Conservation (phyloP, 108 stramenopile genomes). For the Aurantiochytrium sp. region DNA sequence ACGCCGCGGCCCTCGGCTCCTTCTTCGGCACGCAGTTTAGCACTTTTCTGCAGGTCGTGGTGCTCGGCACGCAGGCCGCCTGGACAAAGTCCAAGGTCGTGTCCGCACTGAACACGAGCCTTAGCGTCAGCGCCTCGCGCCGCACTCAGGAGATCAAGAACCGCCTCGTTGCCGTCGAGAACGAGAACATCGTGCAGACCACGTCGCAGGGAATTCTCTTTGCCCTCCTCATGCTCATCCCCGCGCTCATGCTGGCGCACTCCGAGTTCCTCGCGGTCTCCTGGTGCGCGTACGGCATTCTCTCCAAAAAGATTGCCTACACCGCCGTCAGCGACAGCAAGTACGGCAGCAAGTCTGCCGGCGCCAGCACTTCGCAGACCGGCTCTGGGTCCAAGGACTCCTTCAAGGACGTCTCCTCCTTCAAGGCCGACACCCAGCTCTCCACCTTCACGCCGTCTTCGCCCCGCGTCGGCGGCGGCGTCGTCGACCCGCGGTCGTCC, state of each 20-base stretch:
- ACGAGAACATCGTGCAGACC: neutral
- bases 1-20: neutral
- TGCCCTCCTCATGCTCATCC: neutral
- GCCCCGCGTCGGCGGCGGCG: neutral
- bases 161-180: conserved; percentile 2
- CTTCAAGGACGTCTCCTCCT: neutral
- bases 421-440: neutral
- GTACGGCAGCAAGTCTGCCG: neutral
- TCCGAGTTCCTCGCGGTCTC: neutral
- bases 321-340: neutral
- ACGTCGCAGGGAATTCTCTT: neutral
- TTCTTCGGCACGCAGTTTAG: neutral
- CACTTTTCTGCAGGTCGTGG: neutral
- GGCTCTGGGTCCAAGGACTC: neutral
- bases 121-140: neutral
- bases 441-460: neutral
- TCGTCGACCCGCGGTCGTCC: neutral
- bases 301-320: neutral
- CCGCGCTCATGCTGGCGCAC: neutral
- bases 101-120: neutral
- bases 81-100: neutral
- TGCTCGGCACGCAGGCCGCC: neutral
- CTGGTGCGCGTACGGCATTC: neutral
- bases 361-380: neutral
- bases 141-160: neutral